phyloP scores from a whole-genome alignment of 495 filamentous ascomycete species.

The Talaromyces borbonicus region DNA sequence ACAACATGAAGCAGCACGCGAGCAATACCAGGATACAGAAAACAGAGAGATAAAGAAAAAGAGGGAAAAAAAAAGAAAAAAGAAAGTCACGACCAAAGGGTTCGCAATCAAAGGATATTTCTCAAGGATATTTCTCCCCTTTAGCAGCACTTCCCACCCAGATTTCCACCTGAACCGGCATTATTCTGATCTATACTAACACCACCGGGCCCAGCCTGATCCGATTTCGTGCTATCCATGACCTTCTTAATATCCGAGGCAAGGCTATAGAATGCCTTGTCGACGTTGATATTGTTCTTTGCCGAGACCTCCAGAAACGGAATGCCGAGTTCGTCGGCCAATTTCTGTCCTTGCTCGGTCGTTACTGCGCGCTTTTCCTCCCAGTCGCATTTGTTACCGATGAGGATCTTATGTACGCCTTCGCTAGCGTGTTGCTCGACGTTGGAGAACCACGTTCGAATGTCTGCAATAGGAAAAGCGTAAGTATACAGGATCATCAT shows the following conservation, averaged over 20 bases:
- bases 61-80: background rate
- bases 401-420: constrained; percentile 98
- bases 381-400: constrained; percentile 99
- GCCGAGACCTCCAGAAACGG: constrained; percentile 98
- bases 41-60: background rate
- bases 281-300: constrained; percentile 98
- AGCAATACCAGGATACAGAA: background rate
- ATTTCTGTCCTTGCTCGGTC: constrained; percentile 82
- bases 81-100: no score
- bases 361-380: constrained; percentile 95
- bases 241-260: constrained; percentile 95
- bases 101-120: no score
- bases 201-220: constrained; percentile 51
- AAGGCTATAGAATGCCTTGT: constrained; percentile 95
- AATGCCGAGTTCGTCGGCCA: constrained; percentile 94
- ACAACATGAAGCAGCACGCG: no score
- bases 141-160: constrained; percentile 83
- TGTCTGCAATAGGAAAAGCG: constrained; percentile 66
- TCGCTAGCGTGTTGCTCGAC: constrained; percentile 98
- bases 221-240: constrained; percentile 63
- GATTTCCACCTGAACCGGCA: constrained; percentile 45
- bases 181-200: constrained; percentile 62
- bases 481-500: no score
- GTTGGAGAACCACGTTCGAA: constrained; percentile 98
- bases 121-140: constrained; percentile 1